Conservation (phyloP, 495 filamentous ascomycete genomes). For the Opeltia flavorubescens region DNA sequence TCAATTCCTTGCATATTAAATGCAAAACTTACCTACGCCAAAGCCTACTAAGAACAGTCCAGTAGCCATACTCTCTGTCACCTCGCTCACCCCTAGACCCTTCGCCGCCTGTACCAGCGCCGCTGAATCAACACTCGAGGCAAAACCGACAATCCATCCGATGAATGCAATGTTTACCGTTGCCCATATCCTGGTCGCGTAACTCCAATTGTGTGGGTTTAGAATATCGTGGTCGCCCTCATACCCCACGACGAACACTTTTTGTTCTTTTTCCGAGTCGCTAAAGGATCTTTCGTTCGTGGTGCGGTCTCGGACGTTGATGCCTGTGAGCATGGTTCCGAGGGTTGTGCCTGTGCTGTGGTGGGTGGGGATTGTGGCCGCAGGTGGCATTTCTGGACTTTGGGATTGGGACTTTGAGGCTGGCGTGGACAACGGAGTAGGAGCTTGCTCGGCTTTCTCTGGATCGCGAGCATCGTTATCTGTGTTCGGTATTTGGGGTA, state of each 20-base stretch:
- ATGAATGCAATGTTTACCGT: conserved; percentile 38
- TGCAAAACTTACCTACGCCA: conserved; percentile 30
- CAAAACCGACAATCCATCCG: conserved; percentile 35
- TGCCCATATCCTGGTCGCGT: conserved; percentile 23
- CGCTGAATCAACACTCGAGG: conserved; percentile 37
- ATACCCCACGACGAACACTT: conserved; percentile 46
- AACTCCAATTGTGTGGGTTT: conserved; percentile 42
- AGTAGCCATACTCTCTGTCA: conserved; percentile 37
- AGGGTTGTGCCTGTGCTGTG: conserved; percentile 20
- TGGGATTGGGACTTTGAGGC: conserved; percentile 5
- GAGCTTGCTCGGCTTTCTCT: conserved; percentile 10
- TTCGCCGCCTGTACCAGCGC: conserved; percentile 28
- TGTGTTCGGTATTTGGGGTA: not conserved
- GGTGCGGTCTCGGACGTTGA: conserved; percentile 22
- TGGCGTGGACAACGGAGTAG: conserved; percentile 8
- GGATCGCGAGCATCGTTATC: conserved; percentile 3
- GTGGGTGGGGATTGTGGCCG: conserved; percentile 8
- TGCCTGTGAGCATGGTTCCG: conserved; percentile 23
- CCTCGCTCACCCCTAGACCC: conserved; percentile 36
- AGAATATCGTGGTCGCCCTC: conserved; percentile 36
- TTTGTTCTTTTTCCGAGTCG: conserved; percentile 13
- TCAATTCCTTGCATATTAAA: too few relatives aligned
- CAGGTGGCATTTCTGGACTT: conserved; percentile 1
- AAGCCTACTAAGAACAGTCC: conserved; percentile 52
- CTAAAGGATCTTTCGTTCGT: conserved; percentile 10